Conservation (phyloP, 805 yeast species). For the Candida nitratophila region DNA sequence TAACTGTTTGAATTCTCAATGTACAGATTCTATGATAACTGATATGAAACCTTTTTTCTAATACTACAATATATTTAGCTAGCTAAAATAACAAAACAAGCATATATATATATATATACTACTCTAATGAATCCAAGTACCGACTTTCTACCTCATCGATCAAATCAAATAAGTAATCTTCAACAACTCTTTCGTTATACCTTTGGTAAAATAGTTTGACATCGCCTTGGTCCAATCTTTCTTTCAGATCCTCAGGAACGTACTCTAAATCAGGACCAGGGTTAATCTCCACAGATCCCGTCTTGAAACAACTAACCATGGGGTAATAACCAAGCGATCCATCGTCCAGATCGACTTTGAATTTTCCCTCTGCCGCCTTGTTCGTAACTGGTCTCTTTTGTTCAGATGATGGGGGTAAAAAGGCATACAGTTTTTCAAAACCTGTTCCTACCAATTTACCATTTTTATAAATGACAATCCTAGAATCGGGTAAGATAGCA, state of each 20-base stretch:
- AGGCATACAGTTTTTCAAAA: constrained; percentile 62
- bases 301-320: constrained; percentile 72
- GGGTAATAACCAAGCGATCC: constrained; percentile 90
- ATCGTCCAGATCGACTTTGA: constrained; percentile 50
- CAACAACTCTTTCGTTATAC: constrained; percentile 65
- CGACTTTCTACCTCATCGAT: constrained; percentile 76
- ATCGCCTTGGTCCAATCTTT: constrained; percentile 13
- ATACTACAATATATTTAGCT: too few relatives aligned
- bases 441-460: constrained; percentile 63
- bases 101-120: background rate
- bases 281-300: constrained; percentile 68
- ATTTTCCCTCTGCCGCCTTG: constrained; percentile 4
- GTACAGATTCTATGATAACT: constrained; percentile 14
- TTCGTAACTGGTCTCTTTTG: constrained; percentile 26
- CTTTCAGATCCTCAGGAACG: constrained; percentile 30
- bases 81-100: too few relatives aligned
- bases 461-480: constrained; percentile 65
- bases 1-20: constrained; percentile 26
- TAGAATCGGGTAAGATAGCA: constrained; percentile 49
- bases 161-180: constrained; percentile 77
- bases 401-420: constrained; percentile 72
- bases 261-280: constrained; percentile 58
- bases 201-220: constrained; percentile 51
- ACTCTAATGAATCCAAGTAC: constrained; percentile 39
- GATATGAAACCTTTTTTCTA: background rate